Percentiles rank a stretch among this genome's conserved stretches.
Conservation (phyloP, 768 basidiomycete species). For the Gelatoporia subvermispora region DNA sequence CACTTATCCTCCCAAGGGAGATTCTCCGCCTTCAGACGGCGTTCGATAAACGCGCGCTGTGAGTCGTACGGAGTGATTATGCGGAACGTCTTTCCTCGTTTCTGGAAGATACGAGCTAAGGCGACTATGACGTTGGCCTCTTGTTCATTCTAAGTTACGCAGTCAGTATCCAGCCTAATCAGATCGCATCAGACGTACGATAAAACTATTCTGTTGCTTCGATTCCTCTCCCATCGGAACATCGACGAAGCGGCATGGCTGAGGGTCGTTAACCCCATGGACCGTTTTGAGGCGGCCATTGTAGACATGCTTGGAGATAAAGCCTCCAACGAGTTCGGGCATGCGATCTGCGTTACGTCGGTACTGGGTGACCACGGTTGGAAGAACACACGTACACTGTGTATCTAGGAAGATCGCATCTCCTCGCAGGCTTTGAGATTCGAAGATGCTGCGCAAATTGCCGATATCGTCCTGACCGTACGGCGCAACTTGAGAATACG, state of each 20-base stretch:
- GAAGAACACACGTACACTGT: slow-evolving; percentile 25
- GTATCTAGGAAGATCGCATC: slow-evolving; percentile 26
- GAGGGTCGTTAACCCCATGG: slow-evolving; percentile 7
- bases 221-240: slow-evolving; percentile 31
- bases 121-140: slow-evolving; percentile 22
- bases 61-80: slow-evolving; percentile 34
- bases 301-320: slow-evolving; percentile 31
- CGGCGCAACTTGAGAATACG: slow-evolving; percentile 27
- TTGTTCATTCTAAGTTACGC: slow-evolving; percentile 21
- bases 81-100: slow-evolving; percentile 16
- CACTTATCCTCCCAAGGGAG: slow-evolving; percentile 23
- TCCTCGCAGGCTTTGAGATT: slow-evolving; percentile 22
- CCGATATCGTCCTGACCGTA: slow-evolving; percentile 26
- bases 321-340: slow-evolving; percentile 26
- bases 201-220: slow-evolving; percentile 33
- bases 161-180: not conserved
- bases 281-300: slow-evolving; percentile 18
- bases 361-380: not conserved
- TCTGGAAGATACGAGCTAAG: slow-evolving; percentile 15
- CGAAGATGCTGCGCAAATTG: slow-evolving; percentile 30
- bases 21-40: slow-evolving; percentile 15
- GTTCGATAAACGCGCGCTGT: slow-evolving; percentile 24
- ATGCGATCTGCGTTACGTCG: slow-evolving; percentile 27
- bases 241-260: slow-evolving; percentile 35
- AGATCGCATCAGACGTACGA: slow-evolving; percentile 16